These are phyloP conservation scores for Buxus sempervirens DNA, from an alignment of 164 flowering plant genomes.

Conservation along the genomic window DNA sequence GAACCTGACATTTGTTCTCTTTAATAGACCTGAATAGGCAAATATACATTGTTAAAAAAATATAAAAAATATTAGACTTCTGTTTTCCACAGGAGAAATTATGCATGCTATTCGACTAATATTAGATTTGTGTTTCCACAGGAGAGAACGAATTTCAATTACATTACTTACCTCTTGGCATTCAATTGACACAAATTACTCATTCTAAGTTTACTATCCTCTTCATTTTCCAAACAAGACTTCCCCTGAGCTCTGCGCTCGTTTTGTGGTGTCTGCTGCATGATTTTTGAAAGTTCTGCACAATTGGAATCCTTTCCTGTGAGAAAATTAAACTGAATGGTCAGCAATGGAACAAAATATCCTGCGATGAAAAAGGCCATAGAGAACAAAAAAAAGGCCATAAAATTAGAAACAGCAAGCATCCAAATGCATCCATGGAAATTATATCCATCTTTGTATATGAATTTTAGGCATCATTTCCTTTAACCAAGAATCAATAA, in stretches of 20 bases:
- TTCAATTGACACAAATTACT: conserved; percentile 7
- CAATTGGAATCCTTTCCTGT: conserved; percentile 25
- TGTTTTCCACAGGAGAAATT: neutral
- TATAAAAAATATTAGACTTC: neutral
- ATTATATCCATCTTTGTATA: neutral
- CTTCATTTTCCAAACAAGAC: conserved; percentile 13
- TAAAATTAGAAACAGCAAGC: neutral
- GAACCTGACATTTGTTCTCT: conserved; percentile 17
- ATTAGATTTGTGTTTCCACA: neutral
- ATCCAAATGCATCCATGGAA: too few relatives aligned
- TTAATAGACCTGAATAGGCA: conserved; percentile 26
- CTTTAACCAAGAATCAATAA: too few relatives aligned
- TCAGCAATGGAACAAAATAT: conserved; percentile 3
- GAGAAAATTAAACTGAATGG: neutral
- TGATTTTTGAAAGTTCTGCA: conserved; percentile 13
- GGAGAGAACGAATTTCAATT: neutral
- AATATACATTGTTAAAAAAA: neutral
- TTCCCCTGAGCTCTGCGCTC: conserved; percentile 10
- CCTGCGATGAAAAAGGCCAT: neutral
- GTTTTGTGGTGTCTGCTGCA: conserved; percentile 9
- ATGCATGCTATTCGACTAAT: neutral
- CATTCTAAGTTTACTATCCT: conserved; percentile 8
- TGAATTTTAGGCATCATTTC: neutral
- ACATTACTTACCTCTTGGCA: conserved; percentile 29
- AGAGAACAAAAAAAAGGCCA: neutral